A percentile compares a stretch with the other conserved stretches of the same genome.
phyloP scores from a whole-genome alignment of 768 basidiomycete species.

The Lactarius sp. region DNA sequence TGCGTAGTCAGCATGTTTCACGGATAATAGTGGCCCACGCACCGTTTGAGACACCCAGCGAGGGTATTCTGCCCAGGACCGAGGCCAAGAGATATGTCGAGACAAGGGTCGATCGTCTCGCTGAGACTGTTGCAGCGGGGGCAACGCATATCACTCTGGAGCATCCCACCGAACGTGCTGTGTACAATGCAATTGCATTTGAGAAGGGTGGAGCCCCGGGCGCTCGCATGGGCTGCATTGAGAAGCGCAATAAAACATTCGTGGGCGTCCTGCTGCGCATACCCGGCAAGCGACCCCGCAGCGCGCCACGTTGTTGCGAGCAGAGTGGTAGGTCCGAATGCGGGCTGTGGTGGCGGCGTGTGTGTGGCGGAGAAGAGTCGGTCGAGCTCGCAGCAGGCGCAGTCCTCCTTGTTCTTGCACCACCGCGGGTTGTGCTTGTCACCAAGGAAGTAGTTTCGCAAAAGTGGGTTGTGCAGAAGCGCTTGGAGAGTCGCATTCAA shows the following conservation, averaged over 20 bases:
- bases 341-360: constrained; percentile 39
- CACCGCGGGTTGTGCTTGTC: constrained; percentile 79
- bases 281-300: constrained; percentile 78
- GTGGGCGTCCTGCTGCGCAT: constrained; percentile 93
- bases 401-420: constrained; percentile 67
- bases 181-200: constrained; percentile 91
- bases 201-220: constrained; percentile 66
- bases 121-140: constrained; percentile 77
- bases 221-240: constrained; percentile 82
- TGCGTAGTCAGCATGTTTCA: constrained; percentile 10
- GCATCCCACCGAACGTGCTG: constrained; percentile 77
- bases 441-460: constrained; percentile 84
- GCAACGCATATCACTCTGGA: constrained; percentile 88
- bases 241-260: constrained; percentile 80
- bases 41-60: constrained; percentile 72
- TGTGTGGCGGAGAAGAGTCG: constrained; percentile 70
- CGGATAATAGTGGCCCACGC: constrained; percentile 18
- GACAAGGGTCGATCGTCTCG: constrained; percentile 79
- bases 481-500: constrained; percentile 88
- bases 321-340: constrained; percentile 80
- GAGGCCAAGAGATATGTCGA: constrained; percentile 87
- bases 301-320: constrained; percentile 79
- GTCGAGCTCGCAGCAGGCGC: constrained; percentile 94
- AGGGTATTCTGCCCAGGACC: constrained; percentile 59
- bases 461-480: constrained; percentile 83